Base-by-base conservation (phyloP, 345 rosid genomes). In the Toxicodendron radicans region DNA sequence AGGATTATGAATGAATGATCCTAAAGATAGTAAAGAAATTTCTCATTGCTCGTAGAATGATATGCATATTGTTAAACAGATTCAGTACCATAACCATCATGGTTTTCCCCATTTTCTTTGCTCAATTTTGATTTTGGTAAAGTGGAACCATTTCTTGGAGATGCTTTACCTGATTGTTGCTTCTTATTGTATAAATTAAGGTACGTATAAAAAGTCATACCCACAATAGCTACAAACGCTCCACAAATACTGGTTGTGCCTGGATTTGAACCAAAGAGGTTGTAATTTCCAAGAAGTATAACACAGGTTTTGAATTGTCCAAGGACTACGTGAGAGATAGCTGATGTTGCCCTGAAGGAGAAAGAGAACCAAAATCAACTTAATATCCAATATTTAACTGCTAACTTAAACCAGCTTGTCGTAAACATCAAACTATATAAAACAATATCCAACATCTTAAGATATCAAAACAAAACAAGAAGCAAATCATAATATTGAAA, bases 281-380 rank as follows among this genome's bases (percentile, higher is more conserved):
- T 87, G 68, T 56, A 90, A 58, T 85, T 90, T 49, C 95, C 93
- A 0, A 90, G 86, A 67, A 90, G 90, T 66, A 90, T 69, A 70
- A 88, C 82, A 33, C 95, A 90, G 1, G 95, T 90, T 82, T 90
- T 90, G 84, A 90, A 90, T 76, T 90, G 95, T 74, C 95, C 95
- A 1, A 87, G 90, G 72, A 90, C 92, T 2, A 90, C 93, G 17
- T 88, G 95, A 20, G 95, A 84, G 46, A 83, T 78, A 18, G 95
- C 90, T 27, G 95, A 90, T 8, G 95, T 90, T n/a, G 91, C 91
- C 72, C 93, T 90, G 89, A 66, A 77, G 56, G 9, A 41, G 27
- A 79, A 48, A 63, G 24, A 70, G 18, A 32, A 49, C 13, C 18
- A 51, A 21, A 20, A 45, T 33, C 52, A 27, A 53, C 51, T 30